These are phyloP conservation scores for Cyclostephanos tholiformis DNA, from an alignment of 108 stramenopile species.

Conservation along the genomic window DNA sequence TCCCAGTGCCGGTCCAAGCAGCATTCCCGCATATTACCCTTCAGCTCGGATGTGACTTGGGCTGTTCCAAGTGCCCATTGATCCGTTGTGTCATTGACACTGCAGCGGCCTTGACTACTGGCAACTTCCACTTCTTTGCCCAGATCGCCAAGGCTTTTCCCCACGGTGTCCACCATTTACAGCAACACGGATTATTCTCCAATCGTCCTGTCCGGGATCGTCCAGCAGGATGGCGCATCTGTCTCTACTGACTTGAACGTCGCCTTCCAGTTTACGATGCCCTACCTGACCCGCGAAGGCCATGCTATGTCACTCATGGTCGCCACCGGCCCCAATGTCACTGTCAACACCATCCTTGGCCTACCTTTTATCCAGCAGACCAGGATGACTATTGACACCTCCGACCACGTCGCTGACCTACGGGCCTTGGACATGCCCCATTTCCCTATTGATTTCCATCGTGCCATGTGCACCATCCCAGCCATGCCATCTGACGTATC, in stretches of 20 bases:
- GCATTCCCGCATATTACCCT: slow-evolving; percentile 3
- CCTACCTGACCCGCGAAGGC: background rate
- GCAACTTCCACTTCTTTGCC: background rate
- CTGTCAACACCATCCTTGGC: slow-evolving; percentile 13
- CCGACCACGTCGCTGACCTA: background rate
- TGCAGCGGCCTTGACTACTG: slow-evolving; percentile 5
- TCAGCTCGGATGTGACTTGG: background rate
- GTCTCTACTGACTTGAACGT: background rate
- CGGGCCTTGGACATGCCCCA: background rate
- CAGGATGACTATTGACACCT: slow-evolving; percentile 1
- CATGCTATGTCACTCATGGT: background rate
- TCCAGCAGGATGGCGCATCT: background rate
- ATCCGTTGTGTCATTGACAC: slow-evolving; percentile 14
- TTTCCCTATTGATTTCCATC: background rate
- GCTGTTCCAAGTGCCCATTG: background rate
- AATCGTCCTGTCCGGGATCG: slow-evolving; percentile 4
- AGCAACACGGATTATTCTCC: background rate
- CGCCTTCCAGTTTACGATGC: slow-evolving; percentile 8
- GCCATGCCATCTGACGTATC: background rate
- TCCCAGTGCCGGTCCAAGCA: background rate
- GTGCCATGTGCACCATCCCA: background rate
- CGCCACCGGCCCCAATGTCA: background rate
- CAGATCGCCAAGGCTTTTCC: background rate
- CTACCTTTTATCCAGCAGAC: slow-evolving; percentile 10
- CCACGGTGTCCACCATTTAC: background rate